Conservation (phyloP, 1,139 yeast species). For the Protomyces inouyei region DNA sequence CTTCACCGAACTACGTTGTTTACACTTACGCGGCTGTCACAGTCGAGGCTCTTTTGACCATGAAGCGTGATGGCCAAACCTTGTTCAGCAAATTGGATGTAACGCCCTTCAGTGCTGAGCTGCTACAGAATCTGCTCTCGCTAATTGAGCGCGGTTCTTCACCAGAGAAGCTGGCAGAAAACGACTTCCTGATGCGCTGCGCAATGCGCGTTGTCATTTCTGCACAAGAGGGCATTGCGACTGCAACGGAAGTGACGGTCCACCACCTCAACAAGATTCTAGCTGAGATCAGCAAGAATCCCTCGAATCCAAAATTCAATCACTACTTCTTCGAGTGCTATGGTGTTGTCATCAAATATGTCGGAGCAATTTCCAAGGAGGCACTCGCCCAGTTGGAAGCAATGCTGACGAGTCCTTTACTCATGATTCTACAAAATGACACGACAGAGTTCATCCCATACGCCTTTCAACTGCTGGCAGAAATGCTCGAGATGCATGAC, state of each 20-base stretch:
- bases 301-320: constrained; percentile 89
- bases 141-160: constrained; percentile 60
- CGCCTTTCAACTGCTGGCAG: constrained; percentile 81
- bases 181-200: constrained; percentile 78
- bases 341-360: constrained; percentile 64
- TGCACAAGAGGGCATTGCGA: constrained; percentile 57
- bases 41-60: constrained; percentile 76
- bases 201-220: constrained; percentile 77
- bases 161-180: constrained; percentile 91
- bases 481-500: constrained; percentile 62
- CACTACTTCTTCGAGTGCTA: constrained; percentile 88
- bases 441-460: constrained; percentile 94
- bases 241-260: constrained; percentile 38
- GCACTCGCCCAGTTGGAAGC: constrained; percentile 44
- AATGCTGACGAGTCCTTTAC: constrained; percentile 59
- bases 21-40: constrained; percentile 93
- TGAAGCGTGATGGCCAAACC: constrained; percentile 51
- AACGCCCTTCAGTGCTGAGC: constrained; percentile 49
- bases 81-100: constrained; percentile 73
- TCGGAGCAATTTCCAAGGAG: constrained; percentile 30
- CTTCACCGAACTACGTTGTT: constrained; percentile 65
- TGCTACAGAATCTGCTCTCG: constrained; percentile 61
- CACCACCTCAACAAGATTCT: constrained; percentile 64
- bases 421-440: constrained; percentile 69
- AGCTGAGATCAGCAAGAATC: constrained; percentile 71